Evolutionary conservation across 108 stramenopile genomes (phyloP), one percentile per base, ranked within the genome.

Genomic region (Ochromonas danica): DNA sequence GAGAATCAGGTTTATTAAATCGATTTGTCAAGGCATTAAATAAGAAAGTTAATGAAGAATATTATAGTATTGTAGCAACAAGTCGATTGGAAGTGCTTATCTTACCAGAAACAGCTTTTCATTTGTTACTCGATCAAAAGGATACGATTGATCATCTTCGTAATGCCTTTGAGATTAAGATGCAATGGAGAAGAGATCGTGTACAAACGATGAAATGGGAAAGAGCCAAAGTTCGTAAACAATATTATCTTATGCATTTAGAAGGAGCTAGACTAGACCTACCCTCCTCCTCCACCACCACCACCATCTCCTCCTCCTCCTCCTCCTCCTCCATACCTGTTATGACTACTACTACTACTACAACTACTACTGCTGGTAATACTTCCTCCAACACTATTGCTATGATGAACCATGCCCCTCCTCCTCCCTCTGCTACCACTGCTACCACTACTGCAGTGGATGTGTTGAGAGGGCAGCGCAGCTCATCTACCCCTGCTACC

Each of bases 1-100:
- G 51, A 22, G 72, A 75, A 60, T 75, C 72, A 28, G 72, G 72
- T 14, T 30, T 75, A 6, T 27, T 27, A 6, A 75, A 45, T 75
- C 36, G 31, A 36, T 60, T 45, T 42, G 40, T 27, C 3, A 75
- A 45, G 31, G 72, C 72, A 36, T 41, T 33, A 6, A 75, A 36
- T 14, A 42, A 6, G 10, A 39, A 33, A 30, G 43, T 75, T 6
- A 27, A 38, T 38, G 72, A 75, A 60, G n/a, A 45, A 10, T 75
- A 27, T 41, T 42, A 39, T 75, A 41, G 40, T 27, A 41, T 75
- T 6, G 10, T 31, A 31, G 40, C n/a, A 14, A 57, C 40, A 33
- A 14, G 14, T 14, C 3, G 38, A 31, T 45, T 75, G 28, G 51
- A 45, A 27, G 45, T 75, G 14, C 25, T 75, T 3, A 31, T 45